A percentile compares a stretch with the other conserved stretches of the same genome.
These are phyloP conservation scores for Tulasnella sp. DNA, from an alignment of 768 basidiomycete genomes.

Conservation along the genomic window DNA sequence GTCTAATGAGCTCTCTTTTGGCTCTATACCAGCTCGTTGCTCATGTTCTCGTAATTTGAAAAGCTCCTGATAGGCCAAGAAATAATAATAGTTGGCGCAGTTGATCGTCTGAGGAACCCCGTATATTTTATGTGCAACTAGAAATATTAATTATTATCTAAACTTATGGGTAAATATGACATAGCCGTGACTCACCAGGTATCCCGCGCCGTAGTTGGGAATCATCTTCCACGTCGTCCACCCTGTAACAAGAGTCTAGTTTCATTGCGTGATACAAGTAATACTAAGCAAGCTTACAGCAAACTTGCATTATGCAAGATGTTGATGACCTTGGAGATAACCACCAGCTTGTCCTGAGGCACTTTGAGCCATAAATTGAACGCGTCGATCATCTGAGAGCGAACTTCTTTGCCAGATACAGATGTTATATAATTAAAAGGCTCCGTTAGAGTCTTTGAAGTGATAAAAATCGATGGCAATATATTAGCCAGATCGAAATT, in stretches of 20 bases:
- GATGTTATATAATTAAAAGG: slow-evolving; percentile 75
- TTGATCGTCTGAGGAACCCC: slow-evolving; percentile 96
- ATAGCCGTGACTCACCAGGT: slow-evolving; percentile 44
- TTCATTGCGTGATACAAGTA: background rate
- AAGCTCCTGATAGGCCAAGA: slow-evolving; percentile 80
- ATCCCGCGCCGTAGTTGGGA: slow-evolving; percentile 74
- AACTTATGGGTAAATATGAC: too few species aligned
- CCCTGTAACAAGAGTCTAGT: slow-evolving; percentile 32
- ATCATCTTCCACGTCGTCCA: slow-evolving; percentile 91
- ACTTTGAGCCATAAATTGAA: slow-evolving; percentile 91
- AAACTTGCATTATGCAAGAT: slow-evolving; percentile 94
- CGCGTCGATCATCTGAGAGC: slow-evolving; percentile 73
- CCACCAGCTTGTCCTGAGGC: slow-evolving; percentile 49
- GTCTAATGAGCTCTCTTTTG: slow-evolving; percentile 39
- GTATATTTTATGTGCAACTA: slow-evolving; percentile 91
- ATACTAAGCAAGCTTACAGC: slow-evolving; percentile 41
- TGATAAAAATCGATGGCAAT: background rate
- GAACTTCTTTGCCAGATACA: slow-evolving; percentile 86
- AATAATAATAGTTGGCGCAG: slow-evolving; percentile 93
- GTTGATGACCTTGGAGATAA: slow-evolving; percentile 71
- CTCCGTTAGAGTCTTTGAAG: slow-evolving; percentile 51
- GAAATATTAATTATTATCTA: background rate
- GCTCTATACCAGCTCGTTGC: slow-evolving; percentile 20
- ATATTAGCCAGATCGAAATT: background rate
- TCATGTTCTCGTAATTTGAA: slow-evolving; percentile 37